phyloP scores from a whole-genome alignment of 179 eudicot genomes.

The Spinacia oleracea region DNA sequence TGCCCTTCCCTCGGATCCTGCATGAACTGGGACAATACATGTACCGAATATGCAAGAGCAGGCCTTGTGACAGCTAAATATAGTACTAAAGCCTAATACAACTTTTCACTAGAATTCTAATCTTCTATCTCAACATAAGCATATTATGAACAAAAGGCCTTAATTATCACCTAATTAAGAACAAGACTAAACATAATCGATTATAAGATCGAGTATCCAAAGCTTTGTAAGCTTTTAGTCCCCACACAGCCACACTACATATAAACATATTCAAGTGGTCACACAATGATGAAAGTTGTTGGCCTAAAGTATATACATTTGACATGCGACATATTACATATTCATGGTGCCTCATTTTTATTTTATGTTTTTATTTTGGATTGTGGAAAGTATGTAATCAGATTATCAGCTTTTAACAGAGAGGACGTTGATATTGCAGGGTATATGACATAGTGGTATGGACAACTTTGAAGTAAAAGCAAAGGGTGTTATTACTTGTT shows the following conservation, averaged over 20 bases:
- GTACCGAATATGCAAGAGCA: too few species aligned
- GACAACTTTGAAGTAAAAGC: slow-evolving; percentile 13
- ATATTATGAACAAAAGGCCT: neutral
- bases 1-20: too few species aligned
- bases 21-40: too few species aligned
- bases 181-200: neutral
- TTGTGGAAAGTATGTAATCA: slow-evolving; percentile 1
- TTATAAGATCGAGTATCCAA: slow-evolving; percentile 21
- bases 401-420: slow-evolving; percentile 19
- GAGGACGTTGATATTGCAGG: slow-evolving; percentile 8
- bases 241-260: too few species aligned
- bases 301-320: slow-evolving; percentile 3
- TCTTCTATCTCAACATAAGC: too few species aligned
- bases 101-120: too few species aligned
- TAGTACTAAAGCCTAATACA: too few species aligned
- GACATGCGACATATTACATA: slow-evolving; percentile 9
- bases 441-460: neutral
- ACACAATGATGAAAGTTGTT: slow-evolving; percentile 24
- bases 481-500: neutral
- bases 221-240: slow-evolving; percentile 17
- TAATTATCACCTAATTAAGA: slow-evolving; percentile 1
- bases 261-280: slow-evolving; percentile 13
- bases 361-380: neutral
- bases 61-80: too few species aligned
- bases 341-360: neutral